These are phyloP conservation scores for Groenewaldozyma salmanticensis DNA, from an alignment of 805 yeast genomes.

Conservation along the genomic window DNA sequence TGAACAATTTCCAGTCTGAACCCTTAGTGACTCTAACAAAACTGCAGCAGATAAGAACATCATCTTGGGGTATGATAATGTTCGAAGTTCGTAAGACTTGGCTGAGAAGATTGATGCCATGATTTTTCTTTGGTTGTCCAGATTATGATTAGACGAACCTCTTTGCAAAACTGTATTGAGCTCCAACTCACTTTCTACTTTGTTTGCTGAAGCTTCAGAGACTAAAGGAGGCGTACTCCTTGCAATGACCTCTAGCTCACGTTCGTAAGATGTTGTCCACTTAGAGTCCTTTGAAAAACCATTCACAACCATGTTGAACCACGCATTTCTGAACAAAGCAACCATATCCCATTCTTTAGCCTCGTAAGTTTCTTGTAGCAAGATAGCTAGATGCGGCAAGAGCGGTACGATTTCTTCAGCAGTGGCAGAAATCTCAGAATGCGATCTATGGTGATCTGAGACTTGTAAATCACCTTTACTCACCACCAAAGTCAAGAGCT, in stretches of 20 bases:
- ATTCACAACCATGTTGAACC: constrained; percentile 92
- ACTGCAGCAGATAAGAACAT: constrained; percentile 82
- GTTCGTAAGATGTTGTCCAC: constrained; percentile 38
- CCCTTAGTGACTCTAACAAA: constrained; percentile 69
- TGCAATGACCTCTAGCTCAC: constrained; percentile 61
- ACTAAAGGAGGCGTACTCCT: constrained; percentile 82
- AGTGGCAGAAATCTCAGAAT: constrained; percentile 28
- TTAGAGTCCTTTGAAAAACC: constrained; percentile 55
- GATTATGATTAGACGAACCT: constrained; percentile 75
- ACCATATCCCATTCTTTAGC: constrained; percentile 41
- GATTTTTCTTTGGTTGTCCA: constrained; percentile 55
- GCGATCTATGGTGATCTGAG: constrained; percentile 72
- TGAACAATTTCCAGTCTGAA: constrained; percentile 72
- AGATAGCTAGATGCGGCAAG: constrained; percentile 63
- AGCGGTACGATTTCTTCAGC: constrained; percentile 58
- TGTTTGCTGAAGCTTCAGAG: constrained; percentile 65
- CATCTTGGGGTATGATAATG: constrained; percentile 61
- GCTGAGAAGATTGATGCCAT: constrained; percentile 32
- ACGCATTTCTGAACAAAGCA: constrained; percentile 68
- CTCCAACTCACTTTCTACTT: constrained; percentile 86
- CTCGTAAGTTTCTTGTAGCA: constrained; percentile 49
- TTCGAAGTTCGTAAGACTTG: constrained; percentile 41
- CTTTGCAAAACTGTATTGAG: constrained; percentile 83
- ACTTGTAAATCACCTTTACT: constrained; percentile 71
- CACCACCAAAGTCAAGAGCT: constrained; percentile 56